Conservation (phyloP, 176 grass and related monocot genomes). For the Hsuehochloa calcarea region DNA sequence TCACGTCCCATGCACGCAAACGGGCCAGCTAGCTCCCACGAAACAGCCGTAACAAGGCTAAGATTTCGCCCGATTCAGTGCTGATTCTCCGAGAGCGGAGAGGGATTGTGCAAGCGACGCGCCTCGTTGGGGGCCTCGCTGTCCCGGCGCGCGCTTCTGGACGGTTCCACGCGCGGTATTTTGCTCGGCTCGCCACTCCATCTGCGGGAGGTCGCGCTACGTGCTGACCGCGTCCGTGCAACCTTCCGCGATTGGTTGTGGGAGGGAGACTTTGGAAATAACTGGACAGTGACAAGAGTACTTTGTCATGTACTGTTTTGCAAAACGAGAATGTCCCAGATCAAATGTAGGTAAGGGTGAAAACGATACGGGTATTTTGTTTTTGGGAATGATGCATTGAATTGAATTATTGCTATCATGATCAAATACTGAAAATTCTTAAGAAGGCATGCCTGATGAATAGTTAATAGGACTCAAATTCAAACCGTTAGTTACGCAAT, state of each 20-base stretch:
- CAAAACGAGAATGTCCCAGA: too few relatives aligned
- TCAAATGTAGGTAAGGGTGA: not conserved
- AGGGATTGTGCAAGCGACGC: not conserved
- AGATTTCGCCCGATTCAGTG: conserved; percentile 25
- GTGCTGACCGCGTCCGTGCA: not conserved
- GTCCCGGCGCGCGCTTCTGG: not conserved
- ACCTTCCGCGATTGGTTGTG: too few relatives aligned
- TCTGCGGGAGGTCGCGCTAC: not conserved
- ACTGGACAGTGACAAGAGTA: too few relatives aligned
- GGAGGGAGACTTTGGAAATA: too few relatives aligned
- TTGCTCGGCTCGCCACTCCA: conserved; percentile 11
- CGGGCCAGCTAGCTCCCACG: conserved; percentile 44
- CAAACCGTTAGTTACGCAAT: too few relatives aligned
- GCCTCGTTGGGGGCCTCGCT: too few relatives aligned
- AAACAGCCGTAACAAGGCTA: not conserved
- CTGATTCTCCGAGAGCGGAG: not conserved
- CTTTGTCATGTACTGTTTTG: too few relatives aligned
- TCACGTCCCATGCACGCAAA: conserved; percentile 10
- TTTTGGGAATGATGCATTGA: too few relatives aligned
- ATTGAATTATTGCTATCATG: too few relatives aligned
- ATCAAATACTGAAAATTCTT: too few relatives aligned
- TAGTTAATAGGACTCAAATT: too few relatives aligned
- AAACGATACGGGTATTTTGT: not conserved
- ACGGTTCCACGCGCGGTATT: not conserved
- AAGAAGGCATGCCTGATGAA: too few relatives aligned